Evolutionary conservation across 306 rosid species (phyloP), one percentile per base, ranked within the genome.

Genomic region (Casuarina cunninghamiana): DNA sequence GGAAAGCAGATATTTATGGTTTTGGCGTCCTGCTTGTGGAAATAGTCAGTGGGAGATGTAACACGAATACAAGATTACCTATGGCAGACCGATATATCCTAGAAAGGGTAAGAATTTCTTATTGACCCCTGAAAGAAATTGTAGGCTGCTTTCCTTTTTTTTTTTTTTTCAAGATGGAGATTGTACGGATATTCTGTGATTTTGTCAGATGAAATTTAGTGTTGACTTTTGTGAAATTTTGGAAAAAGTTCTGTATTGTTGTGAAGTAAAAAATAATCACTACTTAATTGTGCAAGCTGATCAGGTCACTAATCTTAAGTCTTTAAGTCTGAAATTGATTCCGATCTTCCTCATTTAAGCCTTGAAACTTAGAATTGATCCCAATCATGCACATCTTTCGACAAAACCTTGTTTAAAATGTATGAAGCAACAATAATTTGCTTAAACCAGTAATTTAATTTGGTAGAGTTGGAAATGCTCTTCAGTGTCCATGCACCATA

Each of bases 1-100:
- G 94, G 73, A 96, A 84, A 89, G 91, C 97, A 53, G 99, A 96
- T 79, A 73, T 96, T 50, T 96, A 96, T 83, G 86, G 99, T 75
- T 96, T 90, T 16, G 99, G 99, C 13, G 99, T 93, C 39, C 97
- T 96, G 58, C 91, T 96, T 46, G 76, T 88, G 70, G 98, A 96
- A 82, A 90, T 96, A 78, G 91, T 95, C 61, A 88, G 93, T 65
- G 99, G 99, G 57, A 93, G 96, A 81, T 75, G 86, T 54, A 96
- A 93, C 90, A 90, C 94, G 17, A 93, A 91, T 79, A 81, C 92
- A 4, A 76, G 81, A 44, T 88, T 96, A 38, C 97, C 97, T 17
- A 5, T 72, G 21, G 93, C 75, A 65, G 98, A 96, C 55, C 97
- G 91, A 63, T 96, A 85, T 84, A 85, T 96, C 72, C 88, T 96